A percentile compares a stretch with the other conserved stretches of the same genome.
phyloP scores from a whole-genome alignment of 2,329 filamentous ascomycete genomes.

The Lachnellula occidentalis region DNA sequence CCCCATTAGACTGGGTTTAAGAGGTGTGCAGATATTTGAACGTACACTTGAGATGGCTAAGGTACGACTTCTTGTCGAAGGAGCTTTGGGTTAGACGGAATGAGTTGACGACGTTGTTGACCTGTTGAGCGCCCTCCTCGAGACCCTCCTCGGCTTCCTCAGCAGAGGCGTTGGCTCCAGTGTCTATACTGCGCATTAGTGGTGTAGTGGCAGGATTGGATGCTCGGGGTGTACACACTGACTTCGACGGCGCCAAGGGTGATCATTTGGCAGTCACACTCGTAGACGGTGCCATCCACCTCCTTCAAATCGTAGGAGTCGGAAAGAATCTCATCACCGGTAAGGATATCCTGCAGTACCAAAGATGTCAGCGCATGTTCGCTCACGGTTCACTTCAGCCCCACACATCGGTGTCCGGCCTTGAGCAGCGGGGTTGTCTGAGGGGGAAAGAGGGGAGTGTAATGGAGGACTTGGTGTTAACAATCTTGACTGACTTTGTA shows the following conservation, averaged over 20 bases:
- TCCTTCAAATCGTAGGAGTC: constrained; percentile 85
- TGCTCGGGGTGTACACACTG: constrained; percentile 41
- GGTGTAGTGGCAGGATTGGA: not conserved
- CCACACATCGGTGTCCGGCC: not conserved
- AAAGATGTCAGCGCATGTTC: constrained; percentile 10
- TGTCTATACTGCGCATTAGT: constrained; percentile 49
- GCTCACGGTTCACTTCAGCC: not conserved
- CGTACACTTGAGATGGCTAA: constrained; percentile 78
- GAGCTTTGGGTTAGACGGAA: constrained; percentile 78
- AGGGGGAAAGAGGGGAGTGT: not conserved
- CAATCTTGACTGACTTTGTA: constrained; percentile 42
- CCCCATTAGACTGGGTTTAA: constrained; percentile 8
- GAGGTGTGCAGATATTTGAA: constrained; percentile 2
- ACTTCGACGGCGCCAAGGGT: constrained; percentile 68
- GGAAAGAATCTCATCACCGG: constrained; percentile 92
- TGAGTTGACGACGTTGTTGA: constrained; percentile 90
- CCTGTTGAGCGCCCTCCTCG: constrained; percentile 65
- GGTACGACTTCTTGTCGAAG: constrained; percentile 87
- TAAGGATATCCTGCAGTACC: constrained; percentile 69
- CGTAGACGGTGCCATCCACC: constrained; percentile 75
- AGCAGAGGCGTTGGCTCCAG: constrained; percentile 92
- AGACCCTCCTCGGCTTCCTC: constrained; percentile 75
- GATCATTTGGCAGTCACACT: constrained; percentile 90
- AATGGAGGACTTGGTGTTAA: not conserved
- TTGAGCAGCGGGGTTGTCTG: not conserved